Evolutionary conservation across 768 basidiomycete genomes (phyloP).

Genomic region (Amylocystis lapponica): DNA sequence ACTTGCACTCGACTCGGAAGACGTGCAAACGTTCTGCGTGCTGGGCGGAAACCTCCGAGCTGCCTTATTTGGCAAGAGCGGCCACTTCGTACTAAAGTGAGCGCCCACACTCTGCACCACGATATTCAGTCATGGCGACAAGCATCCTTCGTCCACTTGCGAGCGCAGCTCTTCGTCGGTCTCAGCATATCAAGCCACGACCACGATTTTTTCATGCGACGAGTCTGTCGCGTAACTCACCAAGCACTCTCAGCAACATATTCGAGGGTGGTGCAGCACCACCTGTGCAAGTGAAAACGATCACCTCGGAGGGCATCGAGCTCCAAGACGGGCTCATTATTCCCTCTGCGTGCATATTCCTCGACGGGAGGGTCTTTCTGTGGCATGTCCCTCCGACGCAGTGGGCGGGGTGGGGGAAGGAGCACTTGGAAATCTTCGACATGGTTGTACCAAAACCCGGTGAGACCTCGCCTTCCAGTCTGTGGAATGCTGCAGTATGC

Average conservation of each 20-base stretch:
- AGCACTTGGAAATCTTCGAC: slow-evolving; percentile 78
- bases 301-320: slow-evolving; percentile 57
- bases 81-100: too few relatives aligned
- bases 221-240: not conserved
- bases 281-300: slow-evolving; percentile 64
- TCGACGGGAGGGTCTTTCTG: slow-evolving; percentile 80
- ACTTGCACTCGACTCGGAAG: too few relatives aligned
- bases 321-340: slow-evolving; percentile 77
- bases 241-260: slow-evolving; percentile 73
- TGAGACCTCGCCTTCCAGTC: slow-evolving; percentile 29
- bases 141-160: slow-evolving; percentile 9
- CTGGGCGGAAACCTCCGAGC: too few relatives aligned
- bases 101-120: too few relatives aligned
- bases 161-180: slow-evolving; percentile 3
- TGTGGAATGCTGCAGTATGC: not conserved
- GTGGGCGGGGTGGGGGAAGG: slow-evolving; percentile 68
- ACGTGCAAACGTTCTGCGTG: too few relatives aligned
- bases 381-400: slow-evolving; percentile 75
- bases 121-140: too few relatives aligned
- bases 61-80: too few relatives aligned
- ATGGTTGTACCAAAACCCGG: slow-evolving; percentile 82
- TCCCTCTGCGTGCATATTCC: slow-evolving; percentile 73
- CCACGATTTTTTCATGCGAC: slow-evolving; percentile 3
- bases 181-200: not conserved
- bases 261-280: slow-evolving; percentile 65